Percentiles rank a stretch among this genome's conserved stretches.
phyloP scores from a whole-genome alignment of 2,329 filamentous ascomycete genomes.

The Trichoderma atroviride region DNA sequence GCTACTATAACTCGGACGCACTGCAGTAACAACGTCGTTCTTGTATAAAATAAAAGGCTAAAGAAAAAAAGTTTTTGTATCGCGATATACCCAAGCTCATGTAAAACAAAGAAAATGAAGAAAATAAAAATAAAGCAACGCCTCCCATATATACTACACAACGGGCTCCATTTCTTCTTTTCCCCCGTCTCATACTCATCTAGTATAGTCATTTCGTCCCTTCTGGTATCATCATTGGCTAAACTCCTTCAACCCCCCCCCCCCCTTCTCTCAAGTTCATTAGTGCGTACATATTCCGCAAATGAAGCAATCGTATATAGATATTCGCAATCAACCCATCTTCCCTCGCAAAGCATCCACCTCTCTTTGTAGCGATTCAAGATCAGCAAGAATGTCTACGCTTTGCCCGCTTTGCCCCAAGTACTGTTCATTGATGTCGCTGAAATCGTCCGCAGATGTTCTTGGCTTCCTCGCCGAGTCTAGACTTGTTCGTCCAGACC shows the following conservation, averaged over 20 bases:
- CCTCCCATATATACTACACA: slow-evolving; percentile 26
- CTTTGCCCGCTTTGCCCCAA: slow-evolving; percentile 45
- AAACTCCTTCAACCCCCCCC: background rate
- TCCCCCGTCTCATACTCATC: background rate
- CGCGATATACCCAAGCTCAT: slow-evolving; percentile 6
- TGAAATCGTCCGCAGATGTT: slow-evolving; percentile 7
- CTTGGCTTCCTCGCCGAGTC: slow-evolving; percentile 33
- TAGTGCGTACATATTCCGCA: background rate
- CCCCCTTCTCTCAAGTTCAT: background rate
- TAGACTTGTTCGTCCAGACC: slow-evolving; percentile 38
- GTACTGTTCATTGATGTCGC: slow-evolving; percentile 25
- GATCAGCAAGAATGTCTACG: slow-evolving; percentile 69
- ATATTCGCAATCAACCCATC: background rate
- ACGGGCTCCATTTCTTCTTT: slow-evolving; percentile 4
- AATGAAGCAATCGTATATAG: background rate
- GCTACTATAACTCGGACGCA: background rate
- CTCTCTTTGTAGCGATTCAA: slow-evolving; percentile 72
- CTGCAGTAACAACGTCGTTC: background rate
- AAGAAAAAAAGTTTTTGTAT: background rate
- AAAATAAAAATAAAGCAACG: background rate
- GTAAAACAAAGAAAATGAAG: background rate
- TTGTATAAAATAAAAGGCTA: background rate
- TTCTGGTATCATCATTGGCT: slow-evolving; percentile 6
- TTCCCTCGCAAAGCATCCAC: slow-evolving; percentile 64
- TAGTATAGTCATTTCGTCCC: background rate